phyloP scores from a whole-genome alignment of 371 early-diverging fungal species.

The Mortierella sp. region DNA sequence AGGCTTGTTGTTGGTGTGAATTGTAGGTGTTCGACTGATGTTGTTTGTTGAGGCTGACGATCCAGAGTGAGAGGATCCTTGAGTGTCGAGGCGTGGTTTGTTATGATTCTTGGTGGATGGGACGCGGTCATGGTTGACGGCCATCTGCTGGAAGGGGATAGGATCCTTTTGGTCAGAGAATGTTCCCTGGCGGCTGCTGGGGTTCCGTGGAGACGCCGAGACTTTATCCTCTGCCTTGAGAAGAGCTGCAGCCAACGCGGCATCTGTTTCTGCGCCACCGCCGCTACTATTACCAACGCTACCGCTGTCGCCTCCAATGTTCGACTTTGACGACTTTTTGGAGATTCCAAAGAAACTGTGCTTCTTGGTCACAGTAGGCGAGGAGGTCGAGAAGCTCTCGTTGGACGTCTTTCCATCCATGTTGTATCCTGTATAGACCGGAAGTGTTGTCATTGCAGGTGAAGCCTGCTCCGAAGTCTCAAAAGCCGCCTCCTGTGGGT shows the following conservation, averaged over 20 bases:
- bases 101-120: not conserved
- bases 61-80: not conserved
- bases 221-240: constrained; percentile 32
- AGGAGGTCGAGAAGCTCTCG: not conserved
- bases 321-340: not conserved
- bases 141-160: not conserved
- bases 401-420: not conserved
- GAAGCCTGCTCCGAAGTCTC: not conserved
- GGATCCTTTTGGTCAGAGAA: not conserved
- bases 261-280: constrained; percentile 7
- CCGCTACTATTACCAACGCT: not conserved
- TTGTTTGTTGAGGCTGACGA: not conserved
- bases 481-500: not conserved
- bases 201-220: constrained; percentile 5
- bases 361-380: not conserved
- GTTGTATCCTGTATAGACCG: not conserved
- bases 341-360: not conserved
- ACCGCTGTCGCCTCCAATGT: not conserved
- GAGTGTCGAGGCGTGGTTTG: not conserved
- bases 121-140: not conserved
- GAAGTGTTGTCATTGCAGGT: constrained; percentile 1
- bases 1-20: constrained; percentile 7
- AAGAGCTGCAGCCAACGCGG: constrained; percentile 33
- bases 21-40: not conserved
- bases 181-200: not conserved